Base-by-base conservation (phyloP, 176 grass and related monocot genomes). In the Panicum miliaceum region DNA sequence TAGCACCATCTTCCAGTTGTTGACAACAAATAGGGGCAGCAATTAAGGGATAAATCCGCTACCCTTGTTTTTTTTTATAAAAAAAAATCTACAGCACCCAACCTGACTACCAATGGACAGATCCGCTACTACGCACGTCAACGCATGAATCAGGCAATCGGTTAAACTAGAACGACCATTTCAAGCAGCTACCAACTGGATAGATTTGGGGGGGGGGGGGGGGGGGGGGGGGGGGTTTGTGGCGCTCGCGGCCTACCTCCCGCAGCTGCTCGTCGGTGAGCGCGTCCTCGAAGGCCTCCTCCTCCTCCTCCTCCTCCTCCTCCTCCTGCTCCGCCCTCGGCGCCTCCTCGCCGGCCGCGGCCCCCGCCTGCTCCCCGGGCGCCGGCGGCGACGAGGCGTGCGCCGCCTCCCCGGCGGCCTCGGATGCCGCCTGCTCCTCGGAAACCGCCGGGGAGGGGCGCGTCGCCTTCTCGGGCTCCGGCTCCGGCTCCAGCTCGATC, bases 241-340 rank as follows among this genome's bases (percentile, higher is more conserved):
- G 78, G 9, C 9, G 60, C 47, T 34, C 16, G 52, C 1, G 34
- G 60, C 13, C 20, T 71, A 98, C 95, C 95, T 93, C 92, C 23
- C 75, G 85, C 56, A 98, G 75, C 84, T 98, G 95, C 72, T 98
- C 95, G 46, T 95, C 92, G 27, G 95, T 95, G 66, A 98, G 88
- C 14, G 92, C 92, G 85, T 95, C 92, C 86, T 98, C 92, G 73
- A 98, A 98, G 54, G 78, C 57, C 32, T 95, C 95, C 38, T 90
- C 91, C 3, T 51, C 48, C 37, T 70, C 95, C 38, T 90, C 91
- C 3, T 51, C 48, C 37, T 70, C 67, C 12, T 71, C 69, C 27
- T 72, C 85, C 50, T 81, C 58, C 2, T 32, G 29, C 70, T 52
- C 76, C 81, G 68, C 57, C 71, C 37, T 63, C 76, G 80, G 16